Percentiles rank a stretch among this genome's conserved stretches.
Evolutionary conservation across 2,329 filamentous ascomycete genomes (phyloP).

Genomic region (Thelonectria olida): DNA sequence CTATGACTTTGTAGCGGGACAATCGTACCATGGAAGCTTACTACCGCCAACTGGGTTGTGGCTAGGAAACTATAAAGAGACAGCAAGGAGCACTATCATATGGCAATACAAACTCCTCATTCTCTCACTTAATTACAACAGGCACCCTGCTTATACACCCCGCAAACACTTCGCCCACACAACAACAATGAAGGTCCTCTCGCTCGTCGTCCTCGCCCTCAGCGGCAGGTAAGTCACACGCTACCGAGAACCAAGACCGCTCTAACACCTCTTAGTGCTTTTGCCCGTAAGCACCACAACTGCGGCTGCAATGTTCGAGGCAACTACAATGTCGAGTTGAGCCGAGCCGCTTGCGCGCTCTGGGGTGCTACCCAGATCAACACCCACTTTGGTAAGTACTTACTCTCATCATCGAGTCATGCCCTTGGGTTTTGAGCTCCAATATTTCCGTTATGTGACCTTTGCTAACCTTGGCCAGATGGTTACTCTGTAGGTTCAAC

Average conservation of each 20-base stretch:
- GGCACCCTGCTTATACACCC: neutral
- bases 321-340: slow-evolving; percentile 7
- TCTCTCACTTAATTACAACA: too few species aligned
- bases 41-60: too few species aligned
- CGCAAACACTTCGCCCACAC: neutral
- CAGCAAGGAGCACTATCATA: too few species aligned
- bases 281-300: slow-evolving; percentile 18
- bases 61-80: too few species aligned
- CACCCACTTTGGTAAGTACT: slow-evolving; percentile 12
- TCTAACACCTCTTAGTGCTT: neutral
- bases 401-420: neutral
- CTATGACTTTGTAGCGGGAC: too few species aligned
- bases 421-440: neutral
- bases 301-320: slow-evolving; percentile 26
- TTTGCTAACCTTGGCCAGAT: neutral
- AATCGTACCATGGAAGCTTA: too few species aligned
- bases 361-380: slow-evolving; percentile 20
- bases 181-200: neutral
- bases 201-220: neutral
- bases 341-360: slow-evolving; percentile 17
- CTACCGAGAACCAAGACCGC: neutral
- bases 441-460: neutral
- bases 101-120: too few species aligned
- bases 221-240: slow-evolving; percentile 1
- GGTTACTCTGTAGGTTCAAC: slow-evolving; percentile 22